Percentiles rank a stretch among this genome's conserved stretches.
Evolutionary conservation across 768 basidiomycete species (phyloP).

Genomic region (Leccinum imitatum): DNA sequence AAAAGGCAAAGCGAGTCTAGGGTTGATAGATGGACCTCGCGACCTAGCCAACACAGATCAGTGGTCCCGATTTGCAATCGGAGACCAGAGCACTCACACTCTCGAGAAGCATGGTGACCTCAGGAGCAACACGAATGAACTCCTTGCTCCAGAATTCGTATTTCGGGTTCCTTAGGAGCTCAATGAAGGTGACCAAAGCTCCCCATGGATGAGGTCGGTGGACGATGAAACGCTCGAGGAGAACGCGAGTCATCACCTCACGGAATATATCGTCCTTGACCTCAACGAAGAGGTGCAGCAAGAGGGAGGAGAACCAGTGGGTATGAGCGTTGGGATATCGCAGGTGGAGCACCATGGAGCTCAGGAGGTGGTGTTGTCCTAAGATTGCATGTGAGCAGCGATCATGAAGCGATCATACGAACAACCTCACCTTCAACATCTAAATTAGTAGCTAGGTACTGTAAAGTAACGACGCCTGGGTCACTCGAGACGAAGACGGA

Average conservation of each 20-base stretch:
- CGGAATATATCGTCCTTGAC: conserved; percentile 73
- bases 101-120: conserved; percentile 82
- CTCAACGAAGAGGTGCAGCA: conserved; percentile 85
- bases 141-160: conserved; percentile 92
- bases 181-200: conserved; percentile 89
- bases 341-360: conserved; percentile 90
- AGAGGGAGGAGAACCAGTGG: conserved; percentile 92
- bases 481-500: conserved; percentile 79
- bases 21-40: conserved; percentile 75
- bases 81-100: conserved; percentile 52
- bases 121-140: conserved; percentile 81
- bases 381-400: conserved; percentile 4
- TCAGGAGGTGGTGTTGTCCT: conserved; percentile 96
- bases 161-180: conserved; percentile 85
- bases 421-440: conserved; percentile 81
- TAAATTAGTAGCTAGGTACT: conserved; percentile 78
- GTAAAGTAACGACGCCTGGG: conserved; percentile 81
- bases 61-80: background rate
- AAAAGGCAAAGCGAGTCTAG: conserved; percentile 63
- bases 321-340: conserved; percentile 99
- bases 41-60: conserved; percentile 45
- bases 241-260: conserved; percentile 83
- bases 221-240: conserved; percentile 92
- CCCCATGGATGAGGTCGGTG: conserved; percentile 98
- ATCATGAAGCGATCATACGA: background rate